phyloP scores from a whole-genome alignment of 2,329 filamentous ascomycete genomes.

The Cytospora piceae region DNA sequence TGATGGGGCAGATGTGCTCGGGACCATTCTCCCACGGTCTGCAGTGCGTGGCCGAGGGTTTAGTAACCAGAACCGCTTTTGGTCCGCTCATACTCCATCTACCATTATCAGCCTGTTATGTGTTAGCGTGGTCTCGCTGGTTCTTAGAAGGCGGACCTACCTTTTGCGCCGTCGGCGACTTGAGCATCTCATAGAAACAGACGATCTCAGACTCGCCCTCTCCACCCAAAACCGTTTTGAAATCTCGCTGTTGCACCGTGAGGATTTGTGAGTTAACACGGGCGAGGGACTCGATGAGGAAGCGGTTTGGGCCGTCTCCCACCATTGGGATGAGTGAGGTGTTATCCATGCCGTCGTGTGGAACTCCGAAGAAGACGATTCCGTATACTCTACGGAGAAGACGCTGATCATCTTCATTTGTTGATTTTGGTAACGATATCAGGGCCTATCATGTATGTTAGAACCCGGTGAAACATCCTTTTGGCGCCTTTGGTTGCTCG shows the following conservation, averaged over 20 bases:
- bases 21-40: constrained; percentile 33
- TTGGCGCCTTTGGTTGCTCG: no score
- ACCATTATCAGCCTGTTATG: background rate
- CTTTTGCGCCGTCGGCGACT: no score
- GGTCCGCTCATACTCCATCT: constrained; percentile 35
- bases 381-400: constrained; percentile 28
- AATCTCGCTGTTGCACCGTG: no score
- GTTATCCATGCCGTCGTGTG: constrained; percentile 33
- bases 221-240: no score
- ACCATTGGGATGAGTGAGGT: constrained; percentile 33
- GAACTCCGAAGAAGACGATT: constrained; percentile 33
- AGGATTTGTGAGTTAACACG: no score
- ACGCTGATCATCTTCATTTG: constrained; percentile 19
- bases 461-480: background rate
- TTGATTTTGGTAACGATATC: constrained; percentile 11
- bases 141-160: no score
- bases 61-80: constrained; percentile 32
- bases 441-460: background rate
- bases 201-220: no score
- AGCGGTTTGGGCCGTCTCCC: constrained; percentile 26
- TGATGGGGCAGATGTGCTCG: constrained; percentile 34
- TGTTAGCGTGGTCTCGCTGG: background rate
- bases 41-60: constrained; percentile 35
- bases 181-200: no score
- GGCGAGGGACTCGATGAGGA: no score